Evolutionary conservation across 805 yeast species (phyloP).

Genomic region (Cyberlindnera lachancei): DNA sequence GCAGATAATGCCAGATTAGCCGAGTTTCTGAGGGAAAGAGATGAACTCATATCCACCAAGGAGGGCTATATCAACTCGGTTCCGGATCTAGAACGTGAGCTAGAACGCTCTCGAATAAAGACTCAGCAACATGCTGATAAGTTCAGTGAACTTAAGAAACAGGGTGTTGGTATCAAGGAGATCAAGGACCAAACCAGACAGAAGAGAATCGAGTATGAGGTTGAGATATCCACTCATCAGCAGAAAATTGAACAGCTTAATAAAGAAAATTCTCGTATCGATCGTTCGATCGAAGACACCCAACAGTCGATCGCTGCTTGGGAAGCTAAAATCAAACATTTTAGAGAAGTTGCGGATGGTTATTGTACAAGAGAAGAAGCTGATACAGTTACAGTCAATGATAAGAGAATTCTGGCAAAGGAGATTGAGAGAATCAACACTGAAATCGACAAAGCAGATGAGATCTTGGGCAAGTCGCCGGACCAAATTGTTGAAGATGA

Average conservation of each 20-base stretch:
- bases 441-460: conserved; percentile 45
- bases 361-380: conserved; percentile 45
- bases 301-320: conserved; percentile 17
- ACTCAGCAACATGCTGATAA: conserved; percentile 15
- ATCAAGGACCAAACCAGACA: conserved; percentile 13
- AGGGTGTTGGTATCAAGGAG: conserved; percentile 20
- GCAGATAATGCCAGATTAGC: conserved; percentile 37
- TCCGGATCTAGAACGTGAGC: conserved; percentile 18
- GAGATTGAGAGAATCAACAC: conserved; percentile 41
- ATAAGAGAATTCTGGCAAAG: conserved; percentile 38
- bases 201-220: conserved; percentile 4
- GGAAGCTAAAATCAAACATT: conserved; percentile 8
- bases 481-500: conserved; percentile 47
- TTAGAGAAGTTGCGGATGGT: conserved; percentile 25
- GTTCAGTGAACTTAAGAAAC: conserved; percentile 12
- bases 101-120: conserved; percentile 15
- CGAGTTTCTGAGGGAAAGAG: conserved; percentile 9
- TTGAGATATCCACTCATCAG: conserved; percentile 8
- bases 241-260: conserved; percentile 12
- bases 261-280: conserved; percentile 13
- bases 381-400: conserved; percentile 30
- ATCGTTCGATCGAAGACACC: conserved; percentile 14
- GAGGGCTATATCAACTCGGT: conserved; percentile 17
- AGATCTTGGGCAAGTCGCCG: conserved; percentile 43
- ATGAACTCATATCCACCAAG: background rate